A percentile compares a stretch with the other conserved stretches of the same genome.
Evolutionary conservation across 2,329 filamentous ascomycete species (phyloP).

Genomic region (Pestalotiopsis sp.): DNA sequence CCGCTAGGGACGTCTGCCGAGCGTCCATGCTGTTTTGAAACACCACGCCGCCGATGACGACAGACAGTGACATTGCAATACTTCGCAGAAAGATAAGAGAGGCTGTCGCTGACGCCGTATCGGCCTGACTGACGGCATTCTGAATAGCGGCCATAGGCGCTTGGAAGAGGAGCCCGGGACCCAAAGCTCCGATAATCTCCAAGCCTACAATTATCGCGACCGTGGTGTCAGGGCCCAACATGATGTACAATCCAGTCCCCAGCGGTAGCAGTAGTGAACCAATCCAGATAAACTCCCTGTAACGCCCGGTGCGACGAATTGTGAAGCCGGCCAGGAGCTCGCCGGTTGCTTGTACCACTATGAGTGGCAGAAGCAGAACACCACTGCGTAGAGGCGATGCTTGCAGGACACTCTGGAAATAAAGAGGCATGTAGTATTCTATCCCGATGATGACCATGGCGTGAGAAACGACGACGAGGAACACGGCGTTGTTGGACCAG

Average conservation of each 20-base stretch:
- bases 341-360: conserved; percentile 32
- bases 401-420: conserved; percentile 40
- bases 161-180: conserved; percentile 37
- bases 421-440: conserved; percentile 44
- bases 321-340: conserved; percentile 29
- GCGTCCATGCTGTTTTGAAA: conserved; percentile 35
- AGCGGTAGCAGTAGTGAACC: conserved; percentile 35
- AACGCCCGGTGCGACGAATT: conserved; percentile 31
- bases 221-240: conserved; percentile 26
- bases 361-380: conserved; percentile 36
- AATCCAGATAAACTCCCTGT: conserved; percentile 38
- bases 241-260: conserved; percentile 34
- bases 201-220: conserved; percentile 41
- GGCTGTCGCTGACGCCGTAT: conserved; percentile 52
- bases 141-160: conserved; percentile 42
- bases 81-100: conserved; percentile 53
- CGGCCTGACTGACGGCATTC: conserved; percentile 48
- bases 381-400: conserved; percentile 33
- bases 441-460: conserved; percentile 36
- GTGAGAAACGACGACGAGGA: conserved; percentile 35
- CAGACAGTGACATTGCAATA: conserved; percentile 47
- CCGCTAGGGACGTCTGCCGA: conserved; percentile 18
- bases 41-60: conserved; percentile 51
- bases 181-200: conserved; percentile 42
- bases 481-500: conserved; percentile 30